A percentile compares a stretch with the other conserved stretches of the same genome.
These are phyloP conservation scores for Fraxinus angustifolia DNA, from an alignment of 305 asterid species.

Conservation along the genomic window DNA sequence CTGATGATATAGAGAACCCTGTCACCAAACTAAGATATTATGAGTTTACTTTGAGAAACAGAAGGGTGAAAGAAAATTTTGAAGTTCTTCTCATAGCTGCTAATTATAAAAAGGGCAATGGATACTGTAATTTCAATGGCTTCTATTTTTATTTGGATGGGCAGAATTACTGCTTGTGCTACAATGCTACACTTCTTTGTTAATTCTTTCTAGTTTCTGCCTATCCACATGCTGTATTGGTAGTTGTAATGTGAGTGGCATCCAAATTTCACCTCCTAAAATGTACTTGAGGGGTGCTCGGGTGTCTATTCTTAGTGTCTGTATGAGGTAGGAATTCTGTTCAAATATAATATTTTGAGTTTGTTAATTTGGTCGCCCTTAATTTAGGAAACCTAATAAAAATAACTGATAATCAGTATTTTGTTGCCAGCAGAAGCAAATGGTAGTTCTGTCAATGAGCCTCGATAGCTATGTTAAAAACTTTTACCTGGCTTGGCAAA, in stretches of 20 bases:
- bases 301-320: not conserved
- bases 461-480: not conserved
- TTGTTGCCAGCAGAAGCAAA: not conserved
- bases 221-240: not conserved
- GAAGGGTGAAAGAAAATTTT: not conserved
- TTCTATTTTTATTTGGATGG: not conserved
- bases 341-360: not conserved
- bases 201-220: not conserved
- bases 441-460: not conserved
- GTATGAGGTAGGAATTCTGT: not conserved
- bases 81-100: not conserved
- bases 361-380: not conserved
- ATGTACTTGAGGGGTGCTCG: not conserved
- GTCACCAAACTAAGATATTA: not conserved
- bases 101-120: not conserved
- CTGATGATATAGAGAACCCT: not conserved
- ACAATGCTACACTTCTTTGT: not conserved
- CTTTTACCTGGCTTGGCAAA: not conserved
- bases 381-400: not conserved
- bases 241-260: not conserved
- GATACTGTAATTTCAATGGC: not conserved
- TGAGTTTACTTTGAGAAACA: not conserved
- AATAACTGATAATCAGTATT: not conserved
- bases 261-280: not conserved
- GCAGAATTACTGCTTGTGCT: not conserved